Base-by-base conservation (phyloP, 306 rosid genomes). In the Malus sylvestris region DNA sequence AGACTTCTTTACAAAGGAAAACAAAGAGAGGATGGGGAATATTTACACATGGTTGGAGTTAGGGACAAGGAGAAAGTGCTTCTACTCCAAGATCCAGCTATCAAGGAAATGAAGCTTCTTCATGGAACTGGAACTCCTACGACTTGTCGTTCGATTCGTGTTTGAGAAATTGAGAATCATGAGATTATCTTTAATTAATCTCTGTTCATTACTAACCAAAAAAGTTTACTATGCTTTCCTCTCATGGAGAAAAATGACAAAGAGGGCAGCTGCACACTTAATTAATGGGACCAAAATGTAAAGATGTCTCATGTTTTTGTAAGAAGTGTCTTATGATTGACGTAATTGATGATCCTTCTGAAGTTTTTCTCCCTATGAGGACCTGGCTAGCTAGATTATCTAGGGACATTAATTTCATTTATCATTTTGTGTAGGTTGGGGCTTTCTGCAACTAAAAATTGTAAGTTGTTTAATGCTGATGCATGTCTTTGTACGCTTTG, bases 31-130 rank as follows among this genome's bases (percentile, higher is more conserved):
- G 97, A 92, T 71, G 73, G 78, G 55, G 99, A 95, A 49, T 86
- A 85, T 62, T 79, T 95, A 13, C 99, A 95, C 90, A 95, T 95
- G 99, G 93, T 89, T 78, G 99, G 99, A 10, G 96, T 95, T 30
- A 85, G 87, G 65, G 92, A 92, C 88, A 92, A 90, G 76, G 97
- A 95, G 90, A 95, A 95, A 70, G 96, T 92, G 70, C 83, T 95
- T 6, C 63, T 95, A 68, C 86, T 95, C 2, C 86, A 95, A 83
- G 99, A 95, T 77, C 99, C 99, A 70, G 97, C 91, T 5, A 87
- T 88, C 44, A 92, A 89, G 76, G 99, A 91, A 68, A 87, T 81
- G 85, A 95, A 90, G 91, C 70, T 62, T 89, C 70, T 62, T 5
- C 90, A 87, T 70, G 85, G 84, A 76, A 59, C 77, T 64, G 59